Conservation (phyloP, 176 grass and related monocot genomes). For the Eleusine coracana region DNA sequence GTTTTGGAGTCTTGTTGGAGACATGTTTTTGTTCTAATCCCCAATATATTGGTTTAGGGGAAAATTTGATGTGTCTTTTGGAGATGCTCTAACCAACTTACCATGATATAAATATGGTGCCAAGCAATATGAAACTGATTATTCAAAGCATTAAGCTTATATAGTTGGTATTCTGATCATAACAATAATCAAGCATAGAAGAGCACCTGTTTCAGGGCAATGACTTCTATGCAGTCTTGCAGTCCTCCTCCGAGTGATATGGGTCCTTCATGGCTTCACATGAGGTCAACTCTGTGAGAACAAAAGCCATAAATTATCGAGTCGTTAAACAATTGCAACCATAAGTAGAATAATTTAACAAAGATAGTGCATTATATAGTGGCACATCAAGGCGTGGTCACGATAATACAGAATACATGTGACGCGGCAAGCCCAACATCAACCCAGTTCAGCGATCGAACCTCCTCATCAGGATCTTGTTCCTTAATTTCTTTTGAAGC, state of each 20-base stretch:
- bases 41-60: too few species aligned
- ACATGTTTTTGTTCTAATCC: too few species aligned
- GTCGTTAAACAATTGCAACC: not conserved
- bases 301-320: too few species aligned
- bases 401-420: too few species aligned
- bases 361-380: conserved; percentile 60
- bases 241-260: conserved; percentile 37
- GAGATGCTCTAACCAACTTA: too few species aligned
- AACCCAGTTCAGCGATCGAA: too few species aligned
- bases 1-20: too few species aligned
- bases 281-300: conserved; percentile 61
- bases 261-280: conserved; percentile 58
- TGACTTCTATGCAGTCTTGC: conserved; percentile 48
- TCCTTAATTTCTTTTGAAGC: too few species aligned
- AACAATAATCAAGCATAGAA: not conserved
- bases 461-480: too few species aligned
- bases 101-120: not conserved
- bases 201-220: conserved; percentile 71
- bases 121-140: not conserved
- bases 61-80: too few species aligned
- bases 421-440: too few species aligned
- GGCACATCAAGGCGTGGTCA: conserved; percentile 57
- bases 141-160: not conserved
- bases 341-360: not conserved
- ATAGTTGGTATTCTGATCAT: not conserved